Conservation (phyloP, 371 early-diverging fungal genomes). For the Entomophthora muscae region DNA sequence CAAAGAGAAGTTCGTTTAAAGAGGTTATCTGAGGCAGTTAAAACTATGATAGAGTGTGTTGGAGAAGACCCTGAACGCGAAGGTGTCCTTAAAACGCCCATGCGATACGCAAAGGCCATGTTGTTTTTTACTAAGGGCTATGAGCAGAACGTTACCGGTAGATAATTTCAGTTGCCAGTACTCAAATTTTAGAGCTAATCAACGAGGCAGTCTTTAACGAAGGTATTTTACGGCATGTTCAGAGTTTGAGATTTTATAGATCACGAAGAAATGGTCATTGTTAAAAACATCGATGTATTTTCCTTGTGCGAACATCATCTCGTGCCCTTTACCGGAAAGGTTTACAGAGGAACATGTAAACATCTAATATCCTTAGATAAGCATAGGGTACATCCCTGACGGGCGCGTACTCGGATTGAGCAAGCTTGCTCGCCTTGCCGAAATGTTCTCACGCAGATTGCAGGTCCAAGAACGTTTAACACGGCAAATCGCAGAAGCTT, state of each 20-base stretch:
- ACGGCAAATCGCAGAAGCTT: no score
- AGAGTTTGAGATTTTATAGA: slow-evolving; percentile 32
- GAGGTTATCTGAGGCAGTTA: slow-evolving; percentile 71
- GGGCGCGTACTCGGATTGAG: no score
- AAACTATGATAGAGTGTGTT: no score
- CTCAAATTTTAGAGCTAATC: no score
- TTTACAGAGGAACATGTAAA: no score
- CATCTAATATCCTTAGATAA: no score
- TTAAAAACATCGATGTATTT: slow-evolving; percentile 85
- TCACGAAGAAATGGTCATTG: slow-evolving; percentile 97
- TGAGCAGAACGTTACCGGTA: slow-evolving; percentile 66
- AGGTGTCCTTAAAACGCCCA: slow-evolving; percentile 94
- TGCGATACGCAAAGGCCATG: slow-evolving; percentile 92
- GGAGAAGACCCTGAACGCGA: no score
- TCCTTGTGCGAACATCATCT: slow-evolving; percentile 98
- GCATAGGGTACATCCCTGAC: slow-evolving; percentile 93
- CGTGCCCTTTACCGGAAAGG: no score
- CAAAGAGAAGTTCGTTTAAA: slow-evolving; percentile 43
- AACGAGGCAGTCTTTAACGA: no score
- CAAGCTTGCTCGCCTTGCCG: slow-evolving; percentile 95
- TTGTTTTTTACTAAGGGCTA: slow-evolving; percentile 95
- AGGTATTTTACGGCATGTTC: no score
- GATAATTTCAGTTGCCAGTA: neutral
- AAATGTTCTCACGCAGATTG: slow-evolving; percentile 89
- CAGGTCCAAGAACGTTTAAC: slow-evolving; percentile 99